Base-by-base conservation (phyloP, 768 basidiomycete genomes). In the Thelephora aurantiotincta region DNA sequence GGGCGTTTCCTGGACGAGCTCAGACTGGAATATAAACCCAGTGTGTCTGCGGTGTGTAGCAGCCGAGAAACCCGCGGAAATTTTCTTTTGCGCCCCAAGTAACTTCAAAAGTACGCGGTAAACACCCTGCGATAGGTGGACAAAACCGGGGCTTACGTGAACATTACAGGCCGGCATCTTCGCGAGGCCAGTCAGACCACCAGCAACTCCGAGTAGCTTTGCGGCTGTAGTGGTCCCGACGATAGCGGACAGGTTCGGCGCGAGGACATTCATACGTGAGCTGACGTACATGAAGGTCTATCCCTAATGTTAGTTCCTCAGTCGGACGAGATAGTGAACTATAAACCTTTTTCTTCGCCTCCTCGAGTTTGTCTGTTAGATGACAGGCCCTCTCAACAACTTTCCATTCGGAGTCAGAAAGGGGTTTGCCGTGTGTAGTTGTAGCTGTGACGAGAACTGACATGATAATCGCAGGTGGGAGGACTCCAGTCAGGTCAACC, bases 271-370 rank as follows among this genome's bases (percentile, higher is more conserved):
- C 90, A 99, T 98, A 69, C 96, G 78, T 57, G 90, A 94, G 72
- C 93, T 94, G 64, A 99, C 96, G 75, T 98, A 99, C 73, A 87
- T 82, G 68, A 98, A 94, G 57, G 98, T 99, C 86, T 93, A 58
- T n/a, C 12, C 3, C 3, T 14, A 18, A 4, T 14, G 38, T 41
- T 16, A 22, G 14, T 41, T 30, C 26, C 26, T 30, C 9, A 4
- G 26, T 30, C 26, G 26, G 26, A 9, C 9, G 26, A 14, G 2
- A 41, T 41, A 41, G 38, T 18, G 14, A 22, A 4, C 9, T 16
- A 14, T 4, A 6, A 41, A 86, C 91, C 73, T 81, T 87, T 68
- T 89, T 90, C 46, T 91, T 78, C 1, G 87, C 85, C 54, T 87
- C 85, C 59, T 97, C 88, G 34, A 99, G 65, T 43, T 81, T 74